Base-by-base conservation (phyloP, 805 yeast species). In the Saccharomycopsis lassenensis region DNA sequence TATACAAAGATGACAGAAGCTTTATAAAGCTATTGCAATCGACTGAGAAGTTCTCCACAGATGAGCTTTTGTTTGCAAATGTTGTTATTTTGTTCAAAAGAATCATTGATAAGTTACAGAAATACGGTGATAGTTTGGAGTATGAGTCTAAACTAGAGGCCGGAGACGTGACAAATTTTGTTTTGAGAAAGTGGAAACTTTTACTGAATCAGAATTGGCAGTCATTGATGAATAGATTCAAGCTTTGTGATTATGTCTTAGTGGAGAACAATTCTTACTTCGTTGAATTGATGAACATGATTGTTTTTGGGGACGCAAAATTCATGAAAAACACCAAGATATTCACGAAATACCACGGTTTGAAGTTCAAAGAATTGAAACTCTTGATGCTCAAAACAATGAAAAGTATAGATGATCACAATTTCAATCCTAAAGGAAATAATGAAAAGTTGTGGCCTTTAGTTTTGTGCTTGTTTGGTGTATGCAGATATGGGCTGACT, bases 381-480 rank as follows among this genome's bases (percentile, higher is more conserved):
- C 23, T 25, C 8, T 6, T 12, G 10, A 16, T 37, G 24, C 16
- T 35, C 24, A 14, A 33, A 16, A 24, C 33, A 16, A 12, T 41
- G 5, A 19, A 18, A 14, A 30, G 18, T 5, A 29, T 39, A 25
- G 24, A 30, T 18, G 33, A 36, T 12, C 30, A 26, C 21, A 33
- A 41, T 25, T 41, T 29, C 34, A 38, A 36, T 28, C 34, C 34
- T 14, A 24, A 38, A 10, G 41, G 41, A 6, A 18, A 37, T 22
- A 31, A 37, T 34, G 35, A 28, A 7, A 10, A n/a, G 16, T 16
- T 39, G 8, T 33, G 37, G 44, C 38, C 37, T 7, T 33, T 41
- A 26, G 26, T 41, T 16, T 6, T 11, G n/a, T 33, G 33, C 19
- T 27, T 41, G 17, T 41, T 41, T 41, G 44, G 44, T 7, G 18